phyloP scores from a whole-genome alignment of 2,329 filamentous ascomycete species.

The Cladophialophora psammophila region DNA sequence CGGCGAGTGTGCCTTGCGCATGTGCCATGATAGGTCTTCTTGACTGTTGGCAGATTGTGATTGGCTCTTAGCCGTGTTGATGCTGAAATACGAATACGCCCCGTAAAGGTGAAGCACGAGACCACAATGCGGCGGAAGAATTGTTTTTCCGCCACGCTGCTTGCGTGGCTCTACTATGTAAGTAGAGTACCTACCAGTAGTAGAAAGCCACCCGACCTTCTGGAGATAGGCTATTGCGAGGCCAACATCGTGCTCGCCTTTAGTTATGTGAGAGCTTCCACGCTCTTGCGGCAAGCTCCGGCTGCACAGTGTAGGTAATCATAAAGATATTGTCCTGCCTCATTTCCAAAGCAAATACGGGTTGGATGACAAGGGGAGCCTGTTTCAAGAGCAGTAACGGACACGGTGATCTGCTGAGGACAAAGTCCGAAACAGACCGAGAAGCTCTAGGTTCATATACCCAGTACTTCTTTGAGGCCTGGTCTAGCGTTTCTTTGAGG shows the following conservation, averaged over 20 bases:
- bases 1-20: not conserved
- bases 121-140: not conserved
- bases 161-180: no score
- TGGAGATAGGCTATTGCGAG: not conserved
- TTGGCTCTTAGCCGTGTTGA: not conserved
- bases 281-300: constrained; percentile 1
- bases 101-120: not conserved
- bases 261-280: not conserved
- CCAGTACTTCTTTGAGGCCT: not conserved
- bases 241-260: not conserved
- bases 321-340: not conserved
- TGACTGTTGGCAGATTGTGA: not conserved
- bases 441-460: not conserved
- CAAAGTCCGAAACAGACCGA: not conserved
- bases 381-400: not conserved
- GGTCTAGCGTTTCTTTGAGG: not conserved
- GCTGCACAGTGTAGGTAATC: not conserved
- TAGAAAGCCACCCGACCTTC: not conserved
- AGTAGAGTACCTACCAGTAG: no score
- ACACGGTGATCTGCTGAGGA: not conserved
- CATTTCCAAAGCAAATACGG: not conserved
- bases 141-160: not conserved
- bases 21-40: not conserved
- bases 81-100: not conserved
- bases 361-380: not conserved